Evolutionary conservation across 2,329 filamentous ascomycete species (phyloP).

Genomic region (Ascochyta fabae): DNA sequence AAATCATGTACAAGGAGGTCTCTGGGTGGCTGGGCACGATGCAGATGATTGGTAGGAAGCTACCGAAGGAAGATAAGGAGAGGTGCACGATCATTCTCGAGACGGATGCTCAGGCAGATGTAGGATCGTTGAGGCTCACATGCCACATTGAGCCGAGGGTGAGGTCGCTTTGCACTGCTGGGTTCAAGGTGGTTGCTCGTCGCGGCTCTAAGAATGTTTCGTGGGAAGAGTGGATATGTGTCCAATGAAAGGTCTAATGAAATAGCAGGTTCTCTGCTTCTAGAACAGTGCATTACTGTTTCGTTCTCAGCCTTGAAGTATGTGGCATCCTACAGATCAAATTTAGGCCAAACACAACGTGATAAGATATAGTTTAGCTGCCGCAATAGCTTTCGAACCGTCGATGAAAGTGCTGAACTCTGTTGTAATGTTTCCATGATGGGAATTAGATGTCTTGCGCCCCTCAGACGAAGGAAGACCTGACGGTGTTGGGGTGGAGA

Average conservation of each 20-base stretch:
- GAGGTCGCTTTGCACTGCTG: background rate
- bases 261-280: background rate
- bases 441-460: too few relatives aligned
- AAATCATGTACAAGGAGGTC: too few relatives aligned
- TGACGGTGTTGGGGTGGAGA: too few relatives aligned
- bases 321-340: background rate
- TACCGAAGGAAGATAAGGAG: background rate
- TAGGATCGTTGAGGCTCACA: background rate
- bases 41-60: too few relatives aligned
- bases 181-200: background rate
- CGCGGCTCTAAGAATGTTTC: background rate
- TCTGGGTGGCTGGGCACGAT: too few relatives aligned
- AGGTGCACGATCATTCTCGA: background rate
- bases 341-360: slow-evolving; percentile 2
- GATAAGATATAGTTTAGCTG: background rate
- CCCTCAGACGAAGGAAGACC: too few relatives aligned
- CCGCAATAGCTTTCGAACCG: too few relatives aligned
- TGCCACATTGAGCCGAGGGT: background rate
- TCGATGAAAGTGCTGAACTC: too few relatives aligned
- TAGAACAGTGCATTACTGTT: background rate
- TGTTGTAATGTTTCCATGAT: too few relatives aligned
- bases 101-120: too few relatives aligned
- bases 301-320: background rate
- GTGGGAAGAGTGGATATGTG: too few relatives aligned
- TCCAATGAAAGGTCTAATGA: too few relatives aligned